Conservation (phyloP, 768 basidiomycete genomes). For the Lentinula edodes region DNA sequence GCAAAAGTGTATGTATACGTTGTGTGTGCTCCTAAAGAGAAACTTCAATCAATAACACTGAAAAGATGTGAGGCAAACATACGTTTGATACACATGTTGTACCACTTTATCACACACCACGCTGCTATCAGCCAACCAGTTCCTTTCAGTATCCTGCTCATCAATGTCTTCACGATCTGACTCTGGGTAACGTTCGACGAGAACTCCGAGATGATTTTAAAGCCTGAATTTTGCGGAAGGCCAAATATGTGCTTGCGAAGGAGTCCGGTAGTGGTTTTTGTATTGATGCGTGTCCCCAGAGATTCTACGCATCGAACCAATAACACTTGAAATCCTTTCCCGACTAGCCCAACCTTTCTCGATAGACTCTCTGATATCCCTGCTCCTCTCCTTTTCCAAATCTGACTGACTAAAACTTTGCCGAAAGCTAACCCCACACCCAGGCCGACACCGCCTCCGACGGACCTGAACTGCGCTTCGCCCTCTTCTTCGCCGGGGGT, state of each 20-base stretch:
- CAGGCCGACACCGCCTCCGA: slow-evolving; percentile 43
- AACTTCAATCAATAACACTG: background rate
- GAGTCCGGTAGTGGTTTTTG: background rate
- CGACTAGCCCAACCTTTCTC: background rate
- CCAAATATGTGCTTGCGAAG: background rate
- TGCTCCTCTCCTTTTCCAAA: background rate
- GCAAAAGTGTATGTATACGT: background rate
- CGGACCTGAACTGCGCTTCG: slow-evolving; percentile 65
- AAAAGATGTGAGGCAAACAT: background rate
- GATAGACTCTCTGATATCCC: background rate
- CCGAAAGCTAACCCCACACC: slow-evolving; percentile 11
- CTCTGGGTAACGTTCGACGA: background rate
- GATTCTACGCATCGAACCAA: background rate
- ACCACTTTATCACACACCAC: slow-evolving; percentile 7
- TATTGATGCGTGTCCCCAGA: background rate
- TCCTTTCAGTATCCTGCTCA: background rate
- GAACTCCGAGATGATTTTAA: background rate
- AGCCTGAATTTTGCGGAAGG: too few species aligned
- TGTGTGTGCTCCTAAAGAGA: background rate
- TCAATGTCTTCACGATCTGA: background rate
- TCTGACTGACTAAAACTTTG: background rate
- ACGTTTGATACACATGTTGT: slow-evolving; percentile 20
- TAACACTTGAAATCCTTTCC: background rate
- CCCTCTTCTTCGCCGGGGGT: slow-evolving; percentile 55
- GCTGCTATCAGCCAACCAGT: background rate